phyloP scores from a whole-genome alignment of 805 yeast genomes.

The Metschnikowia lachancei region DNA sequence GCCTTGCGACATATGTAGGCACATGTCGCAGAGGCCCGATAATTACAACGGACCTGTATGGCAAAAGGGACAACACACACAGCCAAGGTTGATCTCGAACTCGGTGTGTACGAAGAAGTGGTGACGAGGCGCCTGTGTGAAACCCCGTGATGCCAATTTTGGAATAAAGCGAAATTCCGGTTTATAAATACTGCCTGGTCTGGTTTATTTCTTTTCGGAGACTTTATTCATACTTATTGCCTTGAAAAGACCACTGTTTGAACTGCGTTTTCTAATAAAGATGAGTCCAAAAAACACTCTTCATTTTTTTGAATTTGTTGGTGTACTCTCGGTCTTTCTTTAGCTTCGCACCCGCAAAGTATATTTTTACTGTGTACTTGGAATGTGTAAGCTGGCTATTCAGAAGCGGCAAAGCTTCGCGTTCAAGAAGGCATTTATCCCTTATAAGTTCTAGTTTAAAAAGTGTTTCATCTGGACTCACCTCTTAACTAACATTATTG shows the following conservation, averaged over 20 bases:
- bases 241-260: not conserved
- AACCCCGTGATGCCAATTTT: not conserved
- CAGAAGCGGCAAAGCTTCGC: too few relatives aligned
- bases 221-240: not conserved
- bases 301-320: not conserved
- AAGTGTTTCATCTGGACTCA: too few relatives aligned
- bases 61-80: not conserved
- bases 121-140: not conserved
- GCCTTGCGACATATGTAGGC: conserved; percentile 11
- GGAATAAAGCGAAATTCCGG: not conserved
- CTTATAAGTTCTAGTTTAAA: not conserved
- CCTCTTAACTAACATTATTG: too few relatives aligned
- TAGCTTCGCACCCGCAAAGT: not conserved
- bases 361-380: not conserved
- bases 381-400: not conserved
- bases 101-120: not conserved
- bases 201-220: not conserved
- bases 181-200: not conserved
- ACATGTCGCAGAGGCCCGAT: conserved; percentile 6
- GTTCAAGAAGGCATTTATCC: too few relatives aligned
- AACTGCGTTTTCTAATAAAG: not conserved
- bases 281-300: not conserved
- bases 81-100: not conserved
- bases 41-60: not conserved
- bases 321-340: not conserved